phyloP scores from a whole-genome alignment of 306 rosid genomes.

The Trifolium pratense region DNA sequence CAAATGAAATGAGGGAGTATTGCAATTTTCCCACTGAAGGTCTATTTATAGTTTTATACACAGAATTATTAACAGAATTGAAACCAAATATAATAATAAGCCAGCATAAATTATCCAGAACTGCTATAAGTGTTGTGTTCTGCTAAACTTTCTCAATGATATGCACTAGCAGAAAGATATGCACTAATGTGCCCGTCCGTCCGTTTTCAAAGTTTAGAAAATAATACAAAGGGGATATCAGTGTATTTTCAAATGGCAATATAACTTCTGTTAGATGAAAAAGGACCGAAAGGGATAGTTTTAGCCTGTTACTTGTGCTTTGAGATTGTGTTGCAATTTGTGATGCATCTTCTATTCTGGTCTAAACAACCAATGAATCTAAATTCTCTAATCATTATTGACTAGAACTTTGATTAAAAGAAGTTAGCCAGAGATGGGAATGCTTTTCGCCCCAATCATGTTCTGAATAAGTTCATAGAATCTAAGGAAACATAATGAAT shows the following conservation, averaged over 20 bases:
- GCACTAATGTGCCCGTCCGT: neutral
- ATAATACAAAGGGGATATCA: neutral
- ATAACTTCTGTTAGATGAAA: neutral
- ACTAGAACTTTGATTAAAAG: neutral
- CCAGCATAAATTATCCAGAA: neutral
- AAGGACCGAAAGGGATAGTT: neutral
- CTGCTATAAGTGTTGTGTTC: neutral
- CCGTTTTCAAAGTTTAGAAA: neutral
- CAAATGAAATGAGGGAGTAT: neutral
- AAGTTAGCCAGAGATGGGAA: neutral
- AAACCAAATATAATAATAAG: neutral
- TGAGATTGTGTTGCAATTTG: neutral
- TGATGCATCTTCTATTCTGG: neutral
- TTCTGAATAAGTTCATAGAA: neutral
- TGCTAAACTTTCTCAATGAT: neutral
- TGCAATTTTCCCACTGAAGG: neutral
- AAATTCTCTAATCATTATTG: neutral
- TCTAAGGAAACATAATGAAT: neutral
- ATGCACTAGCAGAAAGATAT: neutral
- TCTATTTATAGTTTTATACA: neutral
- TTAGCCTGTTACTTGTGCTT: neutral
- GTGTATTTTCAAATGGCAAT: neutral
- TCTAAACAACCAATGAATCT: neutral
- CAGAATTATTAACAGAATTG: neutral
- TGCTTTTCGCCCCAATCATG: neutral